Base-by-base conservation (phyloP, 345 rosid species). In the Salix exigua region DNA sequence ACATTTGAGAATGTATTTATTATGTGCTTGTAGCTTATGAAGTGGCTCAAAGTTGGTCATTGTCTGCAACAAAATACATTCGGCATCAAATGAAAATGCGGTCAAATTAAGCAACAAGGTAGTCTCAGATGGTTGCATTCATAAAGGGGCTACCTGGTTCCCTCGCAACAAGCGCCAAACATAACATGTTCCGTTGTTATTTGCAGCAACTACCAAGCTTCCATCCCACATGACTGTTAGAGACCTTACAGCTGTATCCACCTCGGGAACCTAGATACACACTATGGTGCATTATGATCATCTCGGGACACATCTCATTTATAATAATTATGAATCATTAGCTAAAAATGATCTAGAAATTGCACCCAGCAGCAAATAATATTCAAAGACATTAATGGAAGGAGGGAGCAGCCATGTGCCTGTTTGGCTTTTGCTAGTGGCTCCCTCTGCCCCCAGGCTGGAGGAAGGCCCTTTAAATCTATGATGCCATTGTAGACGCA, bases 161-260 rank as follows among this genome's bases (percentile, higher is more conserved):
- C 94, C 99, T 68, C 86, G 87, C 83, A 87, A 82, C 82, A 91
- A 81, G 76, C 97, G 97, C 97, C 98, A 93, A 50, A 96, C 94
- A 80, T 93, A 96, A 81, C 99, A 96, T 28, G 97, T 93, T 77
- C 99, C 98, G 73, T 78, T 87, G 74, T 93, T 88, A 70, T 96
- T 96, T 72, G 99, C 99, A 75, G 99, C 98, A 63, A 92, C 99
- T 51, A 91, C 98, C 88, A 92, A 81, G 81, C 98, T 93, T 73
- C 99, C 97, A 70, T 96, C 98, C 97, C 96, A 92, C 97, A 93
- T 96, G 51, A 93, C 94, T 3, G 97, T 91, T 76, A 92, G 84
- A 70, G 97, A 96, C 81, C 98, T 91, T 25, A 93, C 91, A 50
- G 97, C 91, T 21, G 97, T 93, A 85, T 91, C 97, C 73, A 89